Conservation (phyloP, 2,329 filamentous ascomycete species). For the Fusarium scirpi region DNA sequence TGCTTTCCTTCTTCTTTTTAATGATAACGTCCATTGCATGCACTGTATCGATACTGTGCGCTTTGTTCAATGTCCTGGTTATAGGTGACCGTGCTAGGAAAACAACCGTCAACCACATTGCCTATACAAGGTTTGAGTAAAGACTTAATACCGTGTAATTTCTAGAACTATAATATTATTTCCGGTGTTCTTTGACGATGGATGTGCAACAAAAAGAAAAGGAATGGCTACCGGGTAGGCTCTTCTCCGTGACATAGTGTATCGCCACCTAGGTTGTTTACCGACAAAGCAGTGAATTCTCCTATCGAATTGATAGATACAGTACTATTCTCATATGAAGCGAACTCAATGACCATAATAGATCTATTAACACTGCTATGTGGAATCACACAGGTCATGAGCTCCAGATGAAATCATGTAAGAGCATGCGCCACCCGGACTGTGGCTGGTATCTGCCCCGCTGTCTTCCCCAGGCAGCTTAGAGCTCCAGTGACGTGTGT, state of each 20-base stretch:
- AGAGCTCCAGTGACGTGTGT: constrained; percentile 39
- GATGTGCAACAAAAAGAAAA: not conserved
- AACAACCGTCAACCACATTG: not conserved
- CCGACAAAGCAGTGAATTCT: not conserved
- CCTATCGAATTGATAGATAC: not conserved
- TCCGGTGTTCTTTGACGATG: not conserved
- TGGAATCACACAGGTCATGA: constrained; percentile 2
- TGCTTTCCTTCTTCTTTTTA: not conserved
- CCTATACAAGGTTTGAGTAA: not conserved
- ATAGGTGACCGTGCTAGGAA: not conserved
- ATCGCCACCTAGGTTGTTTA: not conserved
- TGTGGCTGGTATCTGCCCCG: constrained; percentile 20
- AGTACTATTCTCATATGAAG: not conserved
- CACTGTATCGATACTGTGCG: rapidly evolving
- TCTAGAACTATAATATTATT: not conserved
- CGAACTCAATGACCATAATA: not conserved
- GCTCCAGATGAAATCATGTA: not conserved
- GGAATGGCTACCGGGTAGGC: not conserved
- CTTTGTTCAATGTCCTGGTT: not conserved
- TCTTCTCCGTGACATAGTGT: not conserved
- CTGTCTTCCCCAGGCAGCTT: constrained; percentile 26
- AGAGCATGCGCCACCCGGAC: not conserved
- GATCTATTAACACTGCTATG: not conserved
- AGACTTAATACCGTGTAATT: not conserved
- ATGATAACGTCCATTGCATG: not conserved